Conservation (phyloP, 495 filamentous ascomycete genomes). For the Hypoxylon perforatum region DNA sequence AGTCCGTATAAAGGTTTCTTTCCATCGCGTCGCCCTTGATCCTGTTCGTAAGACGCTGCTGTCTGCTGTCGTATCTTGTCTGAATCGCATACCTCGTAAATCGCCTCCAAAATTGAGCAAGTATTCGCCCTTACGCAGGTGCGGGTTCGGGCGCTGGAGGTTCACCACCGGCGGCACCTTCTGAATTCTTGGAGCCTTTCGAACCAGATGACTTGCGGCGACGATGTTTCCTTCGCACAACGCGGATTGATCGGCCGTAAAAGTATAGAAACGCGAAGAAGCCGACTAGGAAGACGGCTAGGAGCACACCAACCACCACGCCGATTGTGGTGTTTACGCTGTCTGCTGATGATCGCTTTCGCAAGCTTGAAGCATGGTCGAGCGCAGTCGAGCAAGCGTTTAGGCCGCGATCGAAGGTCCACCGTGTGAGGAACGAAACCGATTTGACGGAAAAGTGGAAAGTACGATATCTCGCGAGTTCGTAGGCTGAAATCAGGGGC, state of each 20-base stretch:
- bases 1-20: background rate
- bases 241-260: conserved; percentile 46
- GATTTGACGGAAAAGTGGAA: conserved; percentile 20
- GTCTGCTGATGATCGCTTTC: conserved; percentile 23
- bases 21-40: background rate
- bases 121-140: conserved; percentile 6
- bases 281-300: conserved; percentile 46
- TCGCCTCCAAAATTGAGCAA: background rate
- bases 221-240: conserved; percentile 29
- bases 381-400: conserved; percentile 6
- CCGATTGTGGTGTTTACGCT: conserved; percentile 49
- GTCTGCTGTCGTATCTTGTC: background rate
- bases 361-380: conserved; percentile 13
- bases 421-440: conserved; percentile 2
- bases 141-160: conserved; percentile 26
- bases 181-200: conserved; percentile 38
- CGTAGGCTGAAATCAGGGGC: conserved; percentile 4
- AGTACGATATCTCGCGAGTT: conserved; percentile 14
- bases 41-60: background rate
- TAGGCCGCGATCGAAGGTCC: conserved; percentile 15
- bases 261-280: conserved; percentile 44
- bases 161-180: conserved; percentile 34
- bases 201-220: conserved; percentile 41
- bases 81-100: conserved; percentile 7
- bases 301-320: conserved; percentile 48